phyloP scores from a whole-genome alignment of 225 moss, liverwort and hornwort genomes.

The Anthoceros angustus region DNA sequence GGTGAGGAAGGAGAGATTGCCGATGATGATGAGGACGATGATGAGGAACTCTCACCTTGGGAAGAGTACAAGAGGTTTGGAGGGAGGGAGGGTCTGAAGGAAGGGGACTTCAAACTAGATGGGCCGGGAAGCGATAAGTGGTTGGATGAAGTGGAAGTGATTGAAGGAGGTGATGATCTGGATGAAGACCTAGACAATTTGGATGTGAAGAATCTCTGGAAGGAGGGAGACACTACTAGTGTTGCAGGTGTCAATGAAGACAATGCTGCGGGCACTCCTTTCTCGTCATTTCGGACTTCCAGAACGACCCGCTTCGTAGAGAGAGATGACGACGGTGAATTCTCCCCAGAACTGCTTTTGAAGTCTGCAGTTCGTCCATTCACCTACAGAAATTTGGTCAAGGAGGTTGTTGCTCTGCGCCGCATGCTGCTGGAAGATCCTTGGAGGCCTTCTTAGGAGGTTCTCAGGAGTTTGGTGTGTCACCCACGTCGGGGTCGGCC shows the following conservation, averaged over 20 bases:
- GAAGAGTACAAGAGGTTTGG: neutral
- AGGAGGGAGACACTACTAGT: slow-evolving; percentile 26
- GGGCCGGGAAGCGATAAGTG: slow-evolving; percentile 11
- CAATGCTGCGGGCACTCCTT: neutral
- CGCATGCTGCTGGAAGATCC: slow-evolving; percentile 25
- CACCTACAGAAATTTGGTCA: slow-evolving; percentile 46
- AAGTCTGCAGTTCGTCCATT: slow-evolving; percentile 54
- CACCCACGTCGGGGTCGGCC: no score
- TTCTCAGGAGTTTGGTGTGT: no score
- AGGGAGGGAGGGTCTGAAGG: slow-evolving; percentile 12
- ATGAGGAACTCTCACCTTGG: slow-evolving; percentile 4
- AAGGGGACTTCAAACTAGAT: slow-evolving; percentile 10
- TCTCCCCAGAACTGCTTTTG: slow-evolving; percentile 13
- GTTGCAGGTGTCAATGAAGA: slow-evolving; percentile 14
- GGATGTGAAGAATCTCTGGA: slow-evolving; percentile 13
- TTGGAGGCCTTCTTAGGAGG: neutral
- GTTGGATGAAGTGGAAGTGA: slow-evolving; percentile 13
- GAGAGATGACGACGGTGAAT: slow-evolving; percentile 9
- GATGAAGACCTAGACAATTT: slow-evolving; percentile 15
- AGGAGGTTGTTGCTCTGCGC: slow-evolving; percentile 45
- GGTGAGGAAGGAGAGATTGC: neutral
- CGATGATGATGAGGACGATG: slow-evolving; percentile 7
- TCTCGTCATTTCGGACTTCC: neutral
- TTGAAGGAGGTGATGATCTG: slow-evolving; percentile 13
- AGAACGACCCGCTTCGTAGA: neutral